phyloP scores from a whole-genome alignment of 208 protist genomes.

The Acanthamoeba royreba region DNA sequence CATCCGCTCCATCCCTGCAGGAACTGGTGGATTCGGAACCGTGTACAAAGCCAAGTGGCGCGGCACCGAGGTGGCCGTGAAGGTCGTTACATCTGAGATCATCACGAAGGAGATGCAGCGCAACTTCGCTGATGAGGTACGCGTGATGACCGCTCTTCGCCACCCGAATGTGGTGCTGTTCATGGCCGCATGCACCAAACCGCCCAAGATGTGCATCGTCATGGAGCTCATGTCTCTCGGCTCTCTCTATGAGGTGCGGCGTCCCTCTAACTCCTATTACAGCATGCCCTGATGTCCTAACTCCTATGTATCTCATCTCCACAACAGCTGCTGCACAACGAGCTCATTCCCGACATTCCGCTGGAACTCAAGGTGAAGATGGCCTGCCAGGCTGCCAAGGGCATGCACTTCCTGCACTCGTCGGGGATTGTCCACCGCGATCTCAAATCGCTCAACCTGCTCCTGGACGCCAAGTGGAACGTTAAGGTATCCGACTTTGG shows the following conservation, averaged over 20 bases:
- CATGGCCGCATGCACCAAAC: not conserved
- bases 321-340: not conserved
- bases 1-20: too few relatives aligned
- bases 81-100: not conserved
- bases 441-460: conserved; percentile 7
- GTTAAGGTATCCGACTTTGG: conserved; percentile 11
- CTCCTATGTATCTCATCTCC: too few relatives aligned
- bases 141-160: not conserved
- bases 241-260: not conserved
- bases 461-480: conserved; percentile 20
- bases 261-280: too few relatives aligned
- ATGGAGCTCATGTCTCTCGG: not conserved
- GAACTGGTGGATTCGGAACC: not conserved
- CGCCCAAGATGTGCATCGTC: not conserved
- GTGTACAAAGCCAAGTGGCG: not conserved
- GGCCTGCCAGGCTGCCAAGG: not conserved
- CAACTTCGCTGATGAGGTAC: not conserved
- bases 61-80: not conserved
- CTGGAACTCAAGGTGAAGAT: not conserved
- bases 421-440: conserved; percentile 17
- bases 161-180: not conserved
- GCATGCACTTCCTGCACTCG: conserved; percentile 22
- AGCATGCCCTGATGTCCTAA: too few relatives aligned
- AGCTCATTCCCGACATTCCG: not conserved
- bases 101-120: not conserved